Evolutionary conservation across 306 rosid genomes (phyloP).

Genomic region (Heteromeles arbutifolia): DNA sequence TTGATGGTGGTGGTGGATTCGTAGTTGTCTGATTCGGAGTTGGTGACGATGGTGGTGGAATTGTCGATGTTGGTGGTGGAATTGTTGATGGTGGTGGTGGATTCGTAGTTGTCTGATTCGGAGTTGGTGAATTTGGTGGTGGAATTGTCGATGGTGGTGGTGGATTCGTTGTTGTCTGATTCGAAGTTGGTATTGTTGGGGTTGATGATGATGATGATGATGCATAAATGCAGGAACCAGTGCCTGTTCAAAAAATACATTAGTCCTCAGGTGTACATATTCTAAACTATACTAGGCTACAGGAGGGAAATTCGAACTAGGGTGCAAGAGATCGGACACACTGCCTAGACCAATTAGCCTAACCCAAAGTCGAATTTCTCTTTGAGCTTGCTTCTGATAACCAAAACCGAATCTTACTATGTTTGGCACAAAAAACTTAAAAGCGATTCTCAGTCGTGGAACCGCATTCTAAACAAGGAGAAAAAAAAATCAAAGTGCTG

Average conservation of each 20-base stretch:
- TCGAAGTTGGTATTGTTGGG: constrained; percentile 3
- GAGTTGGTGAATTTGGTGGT: neutral
- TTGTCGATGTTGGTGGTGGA: constrained; percentile 30
- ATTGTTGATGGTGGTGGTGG: constrained; percentile 20
- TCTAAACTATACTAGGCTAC: no score
- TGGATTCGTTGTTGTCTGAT: no score
- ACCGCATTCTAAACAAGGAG: neutral
- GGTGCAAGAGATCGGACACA: neutral
- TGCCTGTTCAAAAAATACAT: constrained; percentile 27
- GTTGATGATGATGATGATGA: constrained; percentile 43
- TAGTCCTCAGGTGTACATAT: neutral
- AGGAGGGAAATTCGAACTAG: no score
- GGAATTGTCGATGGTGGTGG: constrained; percentile 8
- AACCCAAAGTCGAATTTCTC: neutral
- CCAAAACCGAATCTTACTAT: neutral
- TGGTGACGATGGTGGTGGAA: neutral
- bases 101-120: neutral
- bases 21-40: constrained; percentile 5
- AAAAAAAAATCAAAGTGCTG: no score
- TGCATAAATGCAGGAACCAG: constrained; percentile 57
- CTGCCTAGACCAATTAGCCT: neutral
- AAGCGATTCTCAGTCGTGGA: neutral
- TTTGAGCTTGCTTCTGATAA: neutral
- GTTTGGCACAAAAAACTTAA: neutral
- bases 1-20: constrained; percentile 20